Evolutionary conservation across 2,329 filamentous ascomycete species (phyloP).

Genomic region (Chaetomium olivaceum): DNA sequence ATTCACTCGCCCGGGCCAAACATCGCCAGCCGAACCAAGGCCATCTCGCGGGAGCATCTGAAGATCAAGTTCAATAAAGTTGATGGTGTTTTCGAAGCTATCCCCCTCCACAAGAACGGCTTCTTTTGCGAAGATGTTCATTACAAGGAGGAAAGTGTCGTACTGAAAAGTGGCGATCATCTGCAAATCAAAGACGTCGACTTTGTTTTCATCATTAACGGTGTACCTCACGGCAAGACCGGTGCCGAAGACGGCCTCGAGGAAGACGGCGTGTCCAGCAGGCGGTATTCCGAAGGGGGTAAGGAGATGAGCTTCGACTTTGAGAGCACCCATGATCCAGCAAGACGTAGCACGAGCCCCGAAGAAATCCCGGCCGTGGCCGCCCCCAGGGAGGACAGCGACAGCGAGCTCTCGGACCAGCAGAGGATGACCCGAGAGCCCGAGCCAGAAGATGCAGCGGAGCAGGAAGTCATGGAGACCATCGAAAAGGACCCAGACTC

Average conservation of each 20-base stretch:
- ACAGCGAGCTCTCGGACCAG: slow-evolving; percentile 38
- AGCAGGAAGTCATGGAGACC: slow-evolving; percentile 38
- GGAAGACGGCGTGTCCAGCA: slow-evolving; percentile 50
- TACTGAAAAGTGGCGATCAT: slow-evolving; percentile 63
- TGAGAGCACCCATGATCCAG: slow-evolving; percentile 61
- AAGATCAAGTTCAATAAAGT: slow-evolving; percentile 70
- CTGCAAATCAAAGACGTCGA: slow-evolving; percentile 71
- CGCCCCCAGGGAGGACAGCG: slow-evolving; percentile 35
- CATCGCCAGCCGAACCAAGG: slow-evolving; percentile 64
- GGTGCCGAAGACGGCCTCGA: slow-evolving; percentile 56
- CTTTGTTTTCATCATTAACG: slow-evolving; percentile 69
- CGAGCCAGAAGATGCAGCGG: slow-evolving; percentile 35
- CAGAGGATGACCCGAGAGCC: slow-evolving; percentile 37
- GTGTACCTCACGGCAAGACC: slow-evolving; percentile 57
- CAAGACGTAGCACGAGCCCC: slow-evolving; percentile 58
- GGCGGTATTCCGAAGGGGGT: slow-evolving; percentile 55
- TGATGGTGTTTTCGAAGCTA: slow-evolving; percentile 64
- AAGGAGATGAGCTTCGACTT: slow-evolving; percentile 76
- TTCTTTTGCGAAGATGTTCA: slow-evolving; percentile 66
- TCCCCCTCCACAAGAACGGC: slow-evolving; percentile 63
- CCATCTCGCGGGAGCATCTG: slow-evolving; percentile 72
- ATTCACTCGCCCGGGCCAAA: slow-evolving; percentile 70
- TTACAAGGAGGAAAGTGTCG: slow-evolving; percentile 56
- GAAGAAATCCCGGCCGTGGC: slow-evolving; percentile 42
- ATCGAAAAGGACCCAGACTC: slow-evolving; percentile 35